phyloP scores from a whole-genome alignment of 2,329 filamentous ascomycete species.

The Alternaria alternata region DNA sequence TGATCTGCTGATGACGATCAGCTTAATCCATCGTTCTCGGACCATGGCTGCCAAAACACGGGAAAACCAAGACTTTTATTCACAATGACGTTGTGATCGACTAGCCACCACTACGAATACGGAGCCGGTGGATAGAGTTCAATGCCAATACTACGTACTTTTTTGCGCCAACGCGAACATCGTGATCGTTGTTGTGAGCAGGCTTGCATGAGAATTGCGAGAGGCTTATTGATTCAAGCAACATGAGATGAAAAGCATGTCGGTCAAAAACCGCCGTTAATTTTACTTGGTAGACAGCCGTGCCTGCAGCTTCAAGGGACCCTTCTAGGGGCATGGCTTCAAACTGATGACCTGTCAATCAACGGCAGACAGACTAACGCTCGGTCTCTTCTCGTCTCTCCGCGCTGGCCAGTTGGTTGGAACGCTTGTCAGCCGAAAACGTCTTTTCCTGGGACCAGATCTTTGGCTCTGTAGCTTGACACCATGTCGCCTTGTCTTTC shows the following conservation, averaged over 20 bases:
- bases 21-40: neutral
- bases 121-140: conserved; percentile 20
- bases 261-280: neutral
- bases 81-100: conserved; percentile 6
- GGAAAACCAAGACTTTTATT: neutral
- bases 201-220: neutral
- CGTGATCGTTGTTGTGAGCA: neutral
- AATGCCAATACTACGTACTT: conserved; percentile 3
- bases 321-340: conserved; percentile 3
- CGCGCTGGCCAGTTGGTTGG: conserved; percentile 39
- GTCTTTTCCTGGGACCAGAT: conserved; percentile 18
- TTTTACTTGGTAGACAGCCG: conserved; percentile 2
- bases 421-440: conserved; percentile 21
- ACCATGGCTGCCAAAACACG: neutral
- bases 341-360: conserved; percentile 29
- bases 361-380: conserved; percentile 25
- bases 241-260: neutral
- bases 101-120: neutral
- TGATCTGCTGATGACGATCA: conserved; percentile 13
- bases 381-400: conserved; percentile 35
- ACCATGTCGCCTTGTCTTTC: neutral
- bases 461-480: conserved; percentile 15
- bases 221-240: conserved; percentile 16
- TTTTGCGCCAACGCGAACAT: conserved; percentile 5
- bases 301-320: neutral